A percentile compares a stretch with the other conserved stretches of the same genome.
phyloP scores from a whole-genome alignment of 805 yeast genomes.

The Myxozyma geophila region DNA sequence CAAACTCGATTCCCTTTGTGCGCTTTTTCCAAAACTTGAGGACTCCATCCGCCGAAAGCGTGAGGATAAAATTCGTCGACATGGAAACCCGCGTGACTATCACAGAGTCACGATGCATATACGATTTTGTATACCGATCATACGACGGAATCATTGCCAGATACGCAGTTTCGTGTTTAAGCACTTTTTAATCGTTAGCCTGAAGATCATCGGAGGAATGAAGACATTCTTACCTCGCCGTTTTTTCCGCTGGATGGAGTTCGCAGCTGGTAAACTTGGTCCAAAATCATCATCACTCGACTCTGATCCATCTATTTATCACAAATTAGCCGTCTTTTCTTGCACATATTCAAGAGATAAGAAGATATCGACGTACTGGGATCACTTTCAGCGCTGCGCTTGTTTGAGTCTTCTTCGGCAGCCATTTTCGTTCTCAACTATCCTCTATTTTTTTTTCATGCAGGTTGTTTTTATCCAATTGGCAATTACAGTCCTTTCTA shows the following conservation, averaged over 20 bases:
- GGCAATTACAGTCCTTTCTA: background rate
- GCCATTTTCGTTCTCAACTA: background rate
- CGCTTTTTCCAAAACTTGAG: slow-evolving; percentile 46
- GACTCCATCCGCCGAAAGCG: slow-evolving; percentile 46
- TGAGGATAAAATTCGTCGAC: slow-evolving; percentile 39
- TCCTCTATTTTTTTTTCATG: too few species aligned
- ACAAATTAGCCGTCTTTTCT: too few species aligned
- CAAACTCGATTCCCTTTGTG: slow-evolving; percentile 42
- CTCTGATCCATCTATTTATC: slow-evolving; percentile 1
- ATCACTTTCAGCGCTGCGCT: slow-evolving; percentile 3
- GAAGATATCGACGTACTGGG: background rate
- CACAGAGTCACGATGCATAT: slow-evolving; percentile 37
- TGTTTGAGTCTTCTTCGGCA: slow-evolving; percentile 7
- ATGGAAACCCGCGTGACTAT: slow-evolving; percentile 27
- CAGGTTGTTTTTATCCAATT: too few species aligned
- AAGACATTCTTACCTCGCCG: slow-evolving; percentile 19
- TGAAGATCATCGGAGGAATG: background rate
- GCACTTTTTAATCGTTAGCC: slow-evolving; percentile 2
- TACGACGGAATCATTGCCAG: slow-evolving; percentile 33
- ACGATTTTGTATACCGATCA: slow-evolving; percentile 40
- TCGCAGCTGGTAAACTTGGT: slow-evolving; percentile 20
- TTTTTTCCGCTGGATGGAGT: slow-evolving; percentile 4
- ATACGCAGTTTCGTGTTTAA: slow-evolving; percentile 34
- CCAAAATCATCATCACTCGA: slow-evolving; percentile 28
- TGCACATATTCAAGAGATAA: too few species aligned